A percentile compares a stretch with the other conserved stretches of the same genome.
Conservation (phyloP, 1,284 basidiomycete genomes). For the Phellopilus nigrolimitatus region DNA sequence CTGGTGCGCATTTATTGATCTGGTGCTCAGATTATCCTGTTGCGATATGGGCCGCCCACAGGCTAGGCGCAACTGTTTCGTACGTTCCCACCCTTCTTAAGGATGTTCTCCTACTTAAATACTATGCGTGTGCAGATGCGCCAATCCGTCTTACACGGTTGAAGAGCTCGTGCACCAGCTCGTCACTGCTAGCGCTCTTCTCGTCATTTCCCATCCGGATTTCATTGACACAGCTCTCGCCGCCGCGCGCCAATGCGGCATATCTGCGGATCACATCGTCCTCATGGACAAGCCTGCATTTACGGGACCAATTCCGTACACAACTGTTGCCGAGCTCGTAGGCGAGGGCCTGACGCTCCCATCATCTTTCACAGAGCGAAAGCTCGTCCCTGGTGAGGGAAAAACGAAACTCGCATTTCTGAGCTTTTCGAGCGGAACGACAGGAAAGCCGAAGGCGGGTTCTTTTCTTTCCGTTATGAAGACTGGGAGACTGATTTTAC, state of each 20-base stretch:
- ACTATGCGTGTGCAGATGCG: conserved; percentile 37
- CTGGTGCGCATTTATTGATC: too few relatives aligned
- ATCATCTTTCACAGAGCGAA: conserved; percentile 43
- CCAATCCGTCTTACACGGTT: conserved; percentile 65
- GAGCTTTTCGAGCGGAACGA: conserved; percentile 79
- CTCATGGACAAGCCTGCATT: conserved; percentile 38
- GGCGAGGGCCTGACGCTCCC: conserved; percentile 43
- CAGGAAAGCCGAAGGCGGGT: conserved; percentile 73
- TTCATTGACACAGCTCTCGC: conserved; percentile 44
- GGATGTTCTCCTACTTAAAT: background rate
- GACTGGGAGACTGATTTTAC: conserved; percentile 8
- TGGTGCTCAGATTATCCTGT: conserved; percentile 62
- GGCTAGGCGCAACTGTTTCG: conserved; percentile 68
- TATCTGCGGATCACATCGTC: conserved; percentile 52
- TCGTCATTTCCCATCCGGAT: conserved; percentile 57
- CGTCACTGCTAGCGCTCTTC: conserved; percentile 46
- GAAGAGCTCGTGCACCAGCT: conserved; percentile 67
- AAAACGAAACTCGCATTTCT: conserved; percentile 69
- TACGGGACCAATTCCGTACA: conserved; percentile 18
- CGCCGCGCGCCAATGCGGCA: conserved; percentile 45
- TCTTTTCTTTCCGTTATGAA: background rate
- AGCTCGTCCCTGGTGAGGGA: conserved; percentile 57
- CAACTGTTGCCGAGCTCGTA: conserved; percentile 52
- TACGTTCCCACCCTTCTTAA: conserved; percentile 29
- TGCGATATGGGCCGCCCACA: conserved; percentile 70